phyloP scores from a whole-genome alignment of 768 basidiomycete genomes.

The Neoboletus subvelutipes region DNA sequence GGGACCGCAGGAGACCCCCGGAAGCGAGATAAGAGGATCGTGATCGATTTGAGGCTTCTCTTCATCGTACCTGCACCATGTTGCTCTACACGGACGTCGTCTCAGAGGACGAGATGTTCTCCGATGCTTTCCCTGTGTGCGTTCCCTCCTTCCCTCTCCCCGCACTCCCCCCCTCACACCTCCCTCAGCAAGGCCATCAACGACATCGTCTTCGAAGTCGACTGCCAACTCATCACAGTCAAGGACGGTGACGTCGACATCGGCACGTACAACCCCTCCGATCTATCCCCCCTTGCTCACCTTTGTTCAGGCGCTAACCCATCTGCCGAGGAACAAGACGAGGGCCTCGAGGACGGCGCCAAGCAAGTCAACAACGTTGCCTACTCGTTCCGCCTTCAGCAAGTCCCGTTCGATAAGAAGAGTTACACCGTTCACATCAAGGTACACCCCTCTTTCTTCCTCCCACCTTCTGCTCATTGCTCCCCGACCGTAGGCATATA shows the following conservation, averaged over 20 bases:
- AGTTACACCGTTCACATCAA: conserved; percentile 80
- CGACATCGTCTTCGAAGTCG: conserved; percentile 81
- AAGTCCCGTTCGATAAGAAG: conserved; percentile 88
- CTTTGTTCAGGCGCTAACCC: conserved; percentile 77
- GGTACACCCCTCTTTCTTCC: conserved; percentile 30
- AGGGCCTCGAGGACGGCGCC: conserved; percentile 79
- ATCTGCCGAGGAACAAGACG: conserved; percentile 83
- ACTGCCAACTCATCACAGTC: conserved; percentile 68
- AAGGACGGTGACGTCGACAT: conserved; percentile 88
- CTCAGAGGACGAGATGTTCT: conserved; percentile 86
- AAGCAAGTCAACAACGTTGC: conserved; percentile 83
- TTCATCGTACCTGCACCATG: conserved; percentile 44
- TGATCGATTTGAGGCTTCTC: conserved; percentile 2
- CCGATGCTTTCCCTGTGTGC: conserved; percentile 87
- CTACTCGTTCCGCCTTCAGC: conserved; percentile 86
- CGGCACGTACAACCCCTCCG: conserved; percentile 45
- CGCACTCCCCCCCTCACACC: conserved; percentile 7
- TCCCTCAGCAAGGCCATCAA: conserved; percentile 70
- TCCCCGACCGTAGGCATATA: conserved; percentile 63
- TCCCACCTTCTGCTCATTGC: not conserved
- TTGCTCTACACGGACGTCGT: conserved; percentile 75
- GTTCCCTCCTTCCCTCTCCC: conserved; percentile 26
- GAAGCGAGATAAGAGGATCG: conserved; percentile 22
- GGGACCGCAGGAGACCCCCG: conserved; percentile 6
- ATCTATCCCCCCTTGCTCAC: conserved; percentile 8